These are phyloP conservation scores for Gracilariopsis chorda DNA, from an alignment of 23 red algal genomes.

Conservation along the genomic window DNA sequence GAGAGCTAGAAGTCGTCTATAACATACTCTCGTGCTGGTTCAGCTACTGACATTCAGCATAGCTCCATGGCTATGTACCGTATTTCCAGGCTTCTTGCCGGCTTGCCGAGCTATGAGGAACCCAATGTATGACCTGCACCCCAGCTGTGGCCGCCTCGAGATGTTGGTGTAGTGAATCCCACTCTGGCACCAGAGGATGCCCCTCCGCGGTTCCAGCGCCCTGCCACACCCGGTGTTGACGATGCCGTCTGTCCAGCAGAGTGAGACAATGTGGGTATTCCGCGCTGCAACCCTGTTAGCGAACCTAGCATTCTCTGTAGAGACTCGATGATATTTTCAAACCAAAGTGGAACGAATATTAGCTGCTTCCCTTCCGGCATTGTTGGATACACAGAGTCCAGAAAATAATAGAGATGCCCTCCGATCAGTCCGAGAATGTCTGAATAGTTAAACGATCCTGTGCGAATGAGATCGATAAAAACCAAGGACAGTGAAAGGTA, in stretches of 20 bases:
- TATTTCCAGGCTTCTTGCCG: too few relatives aligned
- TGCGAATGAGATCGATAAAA: slow-evolving; percentile 59
- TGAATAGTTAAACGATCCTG: slow-evolving; percentile 23
- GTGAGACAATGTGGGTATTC: neutral
- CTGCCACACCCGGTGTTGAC: neutral
- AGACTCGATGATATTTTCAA: slow-evolving; percentile 39
- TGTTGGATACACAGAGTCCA: slow-evolving; percentile 88
- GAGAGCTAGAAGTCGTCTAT: too few relatives aligned
- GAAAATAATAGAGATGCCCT: slow-evolving; percentile 94
- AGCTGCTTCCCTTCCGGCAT: slow-evolving; percentile 61
- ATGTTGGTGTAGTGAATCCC: slow-evolving; percentile 39
- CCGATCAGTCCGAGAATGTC: slow-evolving; percentile 72
- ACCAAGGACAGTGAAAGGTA: slow-evolving; percentile 84
- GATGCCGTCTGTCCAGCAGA: neutral
- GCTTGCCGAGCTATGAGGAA: slow-evolving; percentile 34
- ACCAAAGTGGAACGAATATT: slow-evolving; percentile 49
- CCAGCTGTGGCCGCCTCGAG: slow-evolving; percentile 38
- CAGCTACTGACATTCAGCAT: too few relatives aligned
- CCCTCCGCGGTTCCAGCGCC: slow-evolving; percentile 20
- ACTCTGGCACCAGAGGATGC: slow-evolving; percentile 34
- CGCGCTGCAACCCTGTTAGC: slow-evolving; percentile 36
- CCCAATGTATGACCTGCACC: slow-evolving; percentile 54
- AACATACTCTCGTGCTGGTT: too few relatives aligned
- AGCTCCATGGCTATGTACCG: too few relatives aligned
- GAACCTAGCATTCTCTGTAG: slow-evolving; percentile 36